These are phyloP conservation scores for Inga leiocalycina DNA, from an alignment of 306 rosid genomes.

Conservation along the genomic window DNA sequence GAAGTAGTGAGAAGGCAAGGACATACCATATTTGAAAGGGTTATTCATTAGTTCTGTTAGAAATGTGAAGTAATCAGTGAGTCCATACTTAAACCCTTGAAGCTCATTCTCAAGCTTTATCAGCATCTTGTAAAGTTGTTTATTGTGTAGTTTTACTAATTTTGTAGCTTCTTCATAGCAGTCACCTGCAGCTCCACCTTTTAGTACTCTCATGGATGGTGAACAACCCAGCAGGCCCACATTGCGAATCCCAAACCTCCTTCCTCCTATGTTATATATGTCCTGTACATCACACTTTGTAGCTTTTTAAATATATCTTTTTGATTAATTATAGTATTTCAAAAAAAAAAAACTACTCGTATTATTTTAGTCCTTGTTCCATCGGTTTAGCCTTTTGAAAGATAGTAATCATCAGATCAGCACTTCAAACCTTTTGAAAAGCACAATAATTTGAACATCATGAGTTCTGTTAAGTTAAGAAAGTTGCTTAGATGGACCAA, in stretches of 20 bases:
- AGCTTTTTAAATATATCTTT: no score
- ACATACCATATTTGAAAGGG: constrained; percentile 33
- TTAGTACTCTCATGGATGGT: background rate
- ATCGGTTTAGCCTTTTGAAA: no score
- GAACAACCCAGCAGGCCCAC: background rate
- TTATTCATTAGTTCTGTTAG: constrained; percentile 19
- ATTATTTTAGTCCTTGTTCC: background rate
- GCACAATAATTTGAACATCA: no score
- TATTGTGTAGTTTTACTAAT: background rate
- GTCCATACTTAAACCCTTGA: background rate
- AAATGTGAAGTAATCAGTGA: background rate
- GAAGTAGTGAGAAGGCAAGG: background rate
- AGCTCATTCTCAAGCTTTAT: background rate
- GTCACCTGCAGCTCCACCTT: background rate
- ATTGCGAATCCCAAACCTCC: background rate
- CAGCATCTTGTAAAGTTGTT: background rate
- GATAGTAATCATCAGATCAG: no score
- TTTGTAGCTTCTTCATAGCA: background rate
- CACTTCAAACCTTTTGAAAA: no score
- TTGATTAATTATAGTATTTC: no score
- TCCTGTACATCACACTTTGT: background rate
- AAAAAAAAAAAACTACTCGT: no score
- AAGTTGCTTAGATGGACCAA: no score
- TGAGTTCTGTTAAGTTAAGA: no score
- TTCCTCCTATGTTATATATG: background rate